Evolutionary conservation across 2,329 filamentous ascomycete species (phyloP).

Genomic region (Phaeosphaeria sp.): DNA sequence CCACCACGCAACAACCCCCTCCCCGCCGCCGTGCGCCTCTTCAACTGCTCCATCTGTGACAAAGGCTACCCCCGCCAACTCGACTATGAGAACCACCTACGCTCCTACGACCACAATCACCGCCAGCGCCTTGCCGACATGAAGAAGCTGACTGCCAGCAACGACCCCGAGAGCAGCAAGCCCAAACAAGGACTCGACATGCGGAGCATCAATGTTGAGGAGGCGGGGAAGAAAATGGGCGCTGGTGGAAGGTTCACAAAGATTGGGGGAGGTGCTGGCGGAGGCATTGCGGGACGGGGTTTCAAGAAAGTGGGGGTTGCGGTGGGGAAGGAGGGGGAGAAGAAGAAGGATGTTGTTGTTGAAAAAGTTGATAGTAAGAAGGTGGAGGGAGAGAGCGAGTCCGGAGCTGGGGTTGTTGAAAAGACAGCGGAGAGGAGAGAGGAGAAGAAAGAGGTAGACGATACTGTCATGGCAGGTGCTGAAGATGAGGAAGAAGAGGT

Average conservation of each 20-base stretch:
- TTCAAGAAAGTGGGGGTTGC: slow-evolving; percentile 75
- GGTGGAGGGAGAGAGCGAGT: slow-evolving; percentile 32
- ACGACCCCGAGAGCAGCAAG: slow-evolving; percentile 30
- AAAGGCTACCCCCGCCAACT: slow-evolving; percentile 96
- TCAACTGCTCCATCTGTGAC: slow-evolving; percentile 72
- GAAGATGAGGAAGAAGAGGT: slow-evolving; percentile 29
- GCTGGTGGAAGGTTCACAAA: slow-evolving; percentile 35
- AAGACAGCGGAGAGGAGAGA: slow-evolving; percentile 5
- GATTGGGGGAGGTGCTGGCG: slow-evolving; percentile 22
- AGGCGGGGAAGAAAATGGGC: slow-evolving; percentile 21
- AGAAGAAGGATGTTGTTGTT: slow-evolving; percentile 4
- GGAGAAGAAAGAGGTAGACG: slow-evolving; percentile 28
- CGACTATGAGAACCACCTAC: slow-evolving; percentile 93
- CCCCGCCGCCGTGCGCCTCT: slow-evolving; percentile 46
- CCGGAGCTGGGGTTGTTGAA: slow-evolving; percentile 3
- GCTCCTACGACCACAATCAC: slow-evolving; percentile 94
- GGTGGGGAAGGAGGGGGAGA: slow-evolving; percentile 17
- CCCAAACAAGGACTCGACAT: slow-evolving; percentile 29
- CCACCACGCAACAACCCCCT: slow-evolving; percentile 52
- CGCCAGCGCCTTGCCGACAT: slow-evolving; percentile 76
- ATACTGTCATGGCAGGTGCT: slow-evolving; percentile 38
- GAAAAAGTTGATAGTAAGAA: slow-evolving; percentile 46
- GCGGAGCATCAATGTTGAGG: slow-evolving; percentile 31
- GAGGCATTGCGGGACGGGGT: slow-evolving; percentile 24
- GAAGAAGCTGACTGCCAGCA: slow-evolving; percentile 64